Base-by-base conservation (phyloP, 345 rosid genomes). In the Ceriops decandra region DNA sequence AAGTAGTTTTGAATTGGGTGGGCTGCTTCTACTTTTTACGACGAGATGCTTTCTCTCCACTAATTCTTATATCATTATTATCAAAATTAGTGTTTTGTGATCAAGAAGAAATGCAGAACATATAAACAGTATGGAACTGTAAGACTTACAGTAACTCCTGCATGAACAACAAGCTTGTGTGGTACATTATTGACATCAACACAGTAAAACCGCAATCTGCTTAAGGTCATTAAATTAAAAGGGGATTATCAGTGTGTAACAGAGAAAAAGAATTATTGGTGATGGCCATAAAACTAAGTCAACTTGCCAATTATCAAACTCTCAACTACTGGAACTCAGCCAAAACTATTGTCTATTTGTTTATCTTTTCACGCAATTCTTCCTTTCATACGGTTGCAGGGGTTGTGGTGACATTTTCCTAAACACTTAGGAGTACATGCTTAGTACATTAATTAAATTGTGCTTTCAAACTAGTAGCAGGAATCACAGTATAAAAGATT, bases 101-200 rank as follows among this genome's bases (percentile, higher is more conserved):
- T 42, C 19, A 13, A 42, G 49, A 38, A 11, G 46, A 42, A 42
- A 42, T 13, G 49, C 17, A 42, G 19, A 42, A 42, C 16, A 15
- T 42, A 42, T 13, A 13, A 42, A 42, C 49, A 42, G 17, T 13
- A 42, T 13, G 49, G 49, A 3, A 42, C 16, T 3, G 1, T 16
- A 20, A 54, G 71, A 83, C 89, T 90, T 88, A 91, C 98, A 65
- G 88, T 87, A 70, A 91, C 93, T 58, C 92, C 97, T 53, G 97
- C 97, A 67, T 70, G 86, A 62, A 87, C 64, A 27, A 95, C 93
- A 70, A 95, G 86, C 68, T 62, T 87, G 72, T 88, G 90, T 2
- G 96, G 89, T 74, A 91, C 92, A 46, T 82, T 64, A 81, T 95
- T 91, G 74, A 91, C 99, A 82, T 95, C 88, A 32, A 91, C 80